Base-by-base conservation (phyloP, 148 eudicot species). In the Silene conica region DNA sequence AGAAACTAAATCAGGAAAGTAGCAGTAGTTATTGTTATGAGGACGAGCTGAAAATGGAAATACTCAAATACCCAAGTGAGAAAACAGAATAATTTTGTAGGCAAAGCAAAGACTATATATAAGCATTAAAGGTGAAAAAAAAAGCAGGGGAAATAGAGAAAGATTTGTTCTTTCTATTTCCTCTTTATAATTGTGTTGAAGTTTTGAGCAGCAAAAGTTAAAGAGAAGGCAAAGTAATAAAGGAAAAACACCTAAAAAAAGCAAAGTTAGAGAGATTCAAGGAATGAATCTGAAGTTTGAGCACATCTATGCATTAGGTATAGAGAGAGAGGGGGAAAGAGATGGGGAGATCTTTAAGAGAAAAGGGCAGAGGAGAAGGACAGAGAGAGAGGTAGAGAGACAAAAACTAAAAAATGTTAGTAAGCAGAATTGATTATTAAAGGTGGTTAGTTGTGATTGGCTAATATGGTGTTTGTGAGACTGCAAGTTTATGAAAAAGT, bases 231-330 rank as follows among this genome's bases (percentile, higher is more conserved):
- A 26, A 26, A 78, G 83, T 65, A 45, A 78, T 45, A 77, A 79
- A 73, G 22, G 64, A 38, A n/a, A 62, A 72, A 72, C 34, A 43
- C 59, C 50, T 19, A 67, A 73, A 71, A 77, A 76, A 79, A 80
- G 77, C 73, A 82, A 79, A 72, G 77, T 56, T 34, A 81, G 83
- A 69, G 50, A 85, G 78, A 75, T 82, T 79, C 80, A 84, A 86
- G 81, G 68, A 83, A 85, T 86, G 85, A 89, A 87, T 89, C 85
- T 81, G 68, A 81, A 71, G 28, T 81, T 77, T 50, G 23, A 69
- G 72, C 71, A 78, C 74, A 73, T 71, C 76, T 74, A 69, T 78
- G 84, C 76, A 82, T 57, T 57, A 76, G 65, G 72, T 66, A 23
- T 28, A 72, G 76, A 77, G 64, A 73, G 73, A 66, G 74, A 78